Evolutionary conservation across 2,329 filamentous ascomycete species (phyloP).

Genomic region (Clarireedia hainanense): DNA sequence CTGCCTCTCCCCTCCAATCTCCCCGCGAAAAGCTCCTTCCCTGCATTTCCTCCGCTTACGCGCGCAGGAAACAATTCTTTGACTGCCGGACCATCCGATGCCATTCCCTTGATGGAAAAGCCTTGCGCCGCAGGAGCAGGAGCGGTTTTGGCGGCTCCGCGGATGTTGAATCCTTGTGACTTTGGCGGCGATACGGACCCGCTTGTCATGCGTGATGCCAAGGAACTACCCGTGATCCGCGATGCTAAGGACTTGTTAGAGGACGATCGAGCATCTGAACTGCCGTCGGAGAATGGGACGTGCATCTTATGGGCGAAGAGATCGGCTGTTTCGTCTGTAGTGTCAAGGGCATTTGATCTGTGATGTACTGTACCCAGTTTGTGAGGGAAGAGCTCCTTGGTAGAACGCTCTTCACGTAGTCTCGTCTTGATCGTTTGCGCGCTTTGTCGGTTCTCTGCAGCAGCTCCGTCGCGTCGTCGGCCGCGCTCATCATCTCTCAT

Average conservation of each 20-base stretch:
- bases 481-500: conserved; percentile 31
- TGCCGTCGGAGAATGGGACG: conserved; percentile 41
- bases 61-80: conserved; percentile 65
- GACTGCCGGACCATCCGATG: conserved; percentile 43
- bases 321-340: conserved; percentile 45
- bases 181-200: conserved; percentile 13
- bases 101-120: conserved; percentile 61
- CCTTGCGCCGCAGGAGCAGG: conserved; percentile 37
- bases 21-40: conserved; percentile 63
- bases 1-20: conserved; percentile 49
- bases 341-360: conserved; percentile 44
- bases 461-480: conserved; percentile 18
- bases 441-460: conserved; percentile 35
- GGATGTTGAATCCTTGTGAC: conserved; percentile 46
- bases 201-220: conserved; percentile 4
- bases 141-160: conserved; percentile 43
- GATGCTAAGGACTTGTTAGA: conserved; percentile 15
- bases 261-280: conserved; percentile 23
- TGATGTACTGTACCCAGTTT: conserved; percentile 34
- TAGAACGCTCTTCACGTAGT: conserved; percentile 14
- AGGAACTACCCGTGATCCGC: conserved; percentile 24
- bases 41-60: conserved; percentile 46
- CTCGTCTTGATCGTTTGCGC: conserved; percentile 37
- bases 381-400: conserved; percentile 50
- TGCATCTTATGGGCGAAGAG: conserved; percentile 42